Conservation (phyloP, 257 asterid genomes). For the Solanum sitiens region DNA sequence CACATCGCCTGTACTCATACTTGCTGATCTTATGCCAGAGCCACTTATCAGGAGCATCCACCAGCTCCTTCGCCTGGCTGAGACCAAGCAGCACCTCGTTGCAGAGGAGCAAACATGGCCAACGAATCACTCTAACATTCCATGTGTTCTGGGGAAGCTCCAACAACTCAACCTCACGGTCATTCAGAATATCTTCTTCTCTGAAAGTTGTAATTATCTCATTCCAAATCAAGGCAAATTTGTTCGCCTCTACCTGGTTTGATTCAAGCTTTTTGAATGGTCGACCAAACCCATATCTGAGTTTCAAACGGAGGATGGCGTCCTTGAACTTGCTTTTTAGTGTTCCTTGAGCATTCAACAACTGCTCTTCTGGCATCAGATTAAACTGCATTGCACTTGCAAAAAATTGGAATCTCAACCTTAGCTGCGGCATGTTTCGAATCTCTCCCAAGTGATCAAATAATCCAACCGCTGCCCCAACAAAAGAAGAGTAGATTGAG, state of each 20-base stretch:
- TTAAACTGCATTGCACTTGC: constrained; percentile 97
- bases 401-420: constrained; percentile 95
- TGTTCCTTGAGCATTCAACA: constrained; percentile 61
- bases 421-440: constrained; percentile 85
- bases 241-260: constrained; percentile 88
- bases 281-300: constrained; percentile 89
- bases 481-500: constrained; percentile 80
- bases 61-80: constrained; percentile 91
- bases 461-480: constrained; percentile 85
- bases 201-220: constrained; percentile 75
- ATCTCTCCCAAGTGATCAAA: constrained; percentile 99
- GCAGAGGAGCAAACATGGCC: constrained; percentile 97
- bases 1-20: constrained; percentile 90
- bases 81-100: constrained; percentile 89
- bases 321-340: constrained; percentile 75
- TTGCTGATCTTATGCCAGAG: constrained; percentile 87
- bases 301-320: constrained; percentile 70
- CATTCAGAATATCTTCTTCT: constrained; percentile 89
- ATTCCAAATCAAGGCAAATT: constrained; percentile 98
- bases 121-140: constrained; percentile 87
- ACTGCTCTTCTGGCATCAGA: constrained; percentile 99
- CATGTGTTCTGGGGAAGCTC: constrained; percentile 93
- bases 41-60: constrained; percentile 97
- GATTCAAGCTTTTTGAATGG: constrained; percentile 92
- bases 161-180: constrained; percentile 85